Evolutionary conservation across 371 early-diverging fungal genomes (phyloP), one percentile per base, ranked within the genome.

Genomic region (Mortierella sp.): DNA sequence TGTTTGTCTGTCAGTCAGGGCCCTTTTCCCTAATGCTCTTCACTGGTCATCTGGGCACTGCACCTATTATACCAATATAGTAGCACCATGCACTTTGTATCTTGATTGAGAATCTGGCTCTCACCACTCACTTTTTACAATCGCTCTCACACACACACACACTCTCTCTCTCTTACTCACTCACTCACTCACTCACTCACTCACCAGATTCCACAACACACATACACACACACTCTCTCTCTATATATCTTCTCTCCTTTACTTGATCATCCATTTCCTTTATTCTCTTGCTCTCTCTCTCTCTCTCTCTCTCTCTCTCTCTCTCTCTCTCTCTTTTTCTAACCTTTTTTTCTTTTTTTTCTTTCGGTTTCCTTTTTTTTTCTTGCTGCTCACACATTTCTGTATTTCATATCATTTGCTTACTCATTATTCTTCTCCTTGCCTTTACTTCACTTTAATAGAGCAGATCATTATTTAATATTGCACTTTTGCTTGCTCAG

Each of bases 61-160:
- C 11, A 16, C 55, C 55, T 1, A 28, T 28, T 28, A 28, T 28
- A 28, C 28, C 28, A 28, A 28, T 28, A 28, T 55, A 10, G 10
- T 8, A 55, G 45, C 16, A 16, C 16, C 45, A 45, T 45, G 45
- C 55, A 32, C 55, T 3, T 28, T 55, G 55, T 55, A 4, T 19
- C 8, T 55, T 40, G 52, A 19, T 28, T 28, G 55, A 47, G 24
- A 10, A 55, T 3, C 55, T 55, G 55, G 55, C 55, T 55, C 50
- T 15, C 50, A 50, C 21, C n/a, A n/a, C 32, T 5, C 43, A 10
- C 15, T 43, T 43, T 43, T 43, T 43, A 43, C 43, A n/a, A 33
- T 63, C 38, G 52, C 47, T 9, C 43, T 55, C 38, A 24, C 58
- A 62, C 60, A 38, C 58, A 62, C 60, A 38, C 62, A 22, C 62